Conservation (phyloP, 2,329 filamentous ascomycete genomes). For the Metarhizium rileyi region DNA sequence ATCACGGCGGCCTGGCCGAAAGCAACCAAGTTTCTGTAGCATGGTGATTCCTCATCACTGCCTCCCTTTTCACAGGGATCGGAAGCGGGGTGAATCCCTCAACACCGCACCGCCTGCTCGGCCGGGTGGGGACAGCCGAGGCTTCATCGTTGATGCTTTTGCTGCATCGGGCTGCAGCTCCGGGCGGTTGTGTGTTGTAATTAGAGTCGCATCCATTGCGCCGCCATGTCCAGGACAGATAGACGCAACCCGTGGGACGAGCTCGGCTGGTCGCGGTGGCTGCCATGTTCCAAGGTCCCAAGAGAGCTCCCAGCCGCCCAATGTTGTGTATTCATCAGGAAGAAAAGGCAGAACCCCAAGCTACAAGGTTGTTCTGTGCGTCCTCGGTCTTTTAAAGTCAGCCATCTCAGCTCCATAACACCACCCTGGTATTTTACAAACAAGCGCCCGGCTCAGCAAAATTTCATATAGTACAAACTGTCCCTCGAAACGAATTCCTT, state of each 20-base stretch:
- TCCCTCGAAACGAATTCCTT: neutral
- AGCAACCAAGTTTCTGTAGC: too few species aligned
- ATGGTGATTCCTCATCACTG: conserved; percentile 1
- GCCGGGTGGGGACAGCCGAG: neutral
- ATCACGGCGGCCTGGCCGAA: too few species aligned
- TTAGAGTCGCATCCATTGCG: too few species aligned
- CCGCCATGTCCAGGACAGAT: too few species aligned
- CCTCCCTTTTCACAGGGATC: conserved; percentile 1
- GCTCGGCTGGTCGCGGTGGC: too few species aligned
- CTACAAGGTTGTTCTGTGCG: neutral
- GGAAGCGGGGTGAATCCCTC: neutral
- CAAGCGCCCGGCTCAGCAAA: neutral
- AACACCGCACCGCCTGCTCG: neutral
- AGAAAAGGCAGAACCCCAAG: neutral
- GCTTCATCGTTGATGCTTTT: neutral
- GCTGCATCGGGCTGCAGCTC: neutral
- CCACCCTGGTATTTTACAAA: neutral
- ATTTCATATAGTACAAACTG: neutral
- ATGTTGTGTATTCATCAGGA: too few species aligned
- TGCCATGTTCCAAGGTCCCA: too few species aligned
- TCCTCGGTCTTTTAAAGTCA: neutral
- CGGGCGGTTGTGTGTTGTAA: too few species aligned
- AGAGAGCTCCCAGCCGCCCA: too few species aligned
- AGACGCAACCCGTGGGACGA: too few species aligned
- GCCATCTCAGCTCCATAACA: neutral